phyloP scores from a whole-genome alignment of 768 basidiomycete species.

The Mycena amicta region DNA sequence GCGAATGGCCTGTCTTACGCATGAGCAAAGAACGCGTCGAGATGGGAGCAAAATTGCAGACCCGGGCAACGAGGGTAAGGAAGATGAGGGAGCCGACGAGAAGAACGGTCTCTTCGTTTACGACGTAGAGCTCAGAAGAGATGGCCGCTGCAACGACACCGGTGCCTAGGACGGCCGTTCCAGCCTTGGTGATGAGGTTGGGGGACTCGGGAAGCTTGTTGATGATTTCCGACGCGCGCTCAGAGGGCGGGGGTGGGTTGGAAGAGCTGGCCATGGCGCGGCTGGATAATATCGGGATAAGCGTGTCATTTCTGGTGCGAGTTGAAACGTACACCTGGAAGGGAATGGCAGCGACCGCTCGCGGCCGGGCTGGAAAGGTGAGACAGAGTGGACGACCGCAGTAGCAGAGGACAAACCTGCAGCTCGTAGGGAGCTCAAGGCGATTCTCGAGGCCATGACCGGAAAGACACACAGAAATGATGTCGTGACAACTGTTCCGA shows the following conservation, averaged over 20 bases:
- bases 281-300: constrained; percentile 37
- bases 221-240: constrained; percentile 89
- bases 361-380: constrained; percentile 51
- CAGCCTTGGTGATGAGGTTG: constrained; percentile 92
- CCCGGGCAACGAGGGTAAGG: constrained; percentile 81
- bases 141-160: constrained; percentile 90
- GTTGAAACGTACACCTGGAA: constrained; percentile 47
- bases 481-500: background rate
- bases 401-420: constrained; percentile 45
- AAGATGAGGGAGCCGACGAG: constrained; percentile 83
- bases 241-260: constrained; percentile 70
- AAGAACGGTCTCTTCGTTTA: constrained; percentile 94
- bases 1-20: constrained; percentile 57
- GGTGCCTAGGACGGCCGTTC: constrained; percentile 87
- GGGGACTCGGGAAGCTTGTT: constrained; percentile 84
- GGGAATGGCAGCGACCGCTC: constrained; percentile 50
- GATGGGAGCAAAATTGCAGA: constrained; percentile 34
- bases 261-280: constrained; percentile 66
- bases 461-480: constrained; percentile 1
- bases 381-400: background rate
- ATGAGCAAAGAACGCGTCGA: constrained; percentile 18
- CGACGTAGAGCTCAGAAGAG: constrained; percentile 95
- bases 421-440: constrained; percentile 62
- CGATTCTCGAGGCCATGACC: constrained; percentile 72
- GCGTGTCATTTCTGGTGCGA: constrained; percentile 10